Percentiles rank a stretch among this genome's conserved stretches.
These are phyloP conservation scores for Ophiostoma montium DNA, from an alignment of 2,329 filamentous ascomycete genomes.

Conservation along the genomic window DNA sequence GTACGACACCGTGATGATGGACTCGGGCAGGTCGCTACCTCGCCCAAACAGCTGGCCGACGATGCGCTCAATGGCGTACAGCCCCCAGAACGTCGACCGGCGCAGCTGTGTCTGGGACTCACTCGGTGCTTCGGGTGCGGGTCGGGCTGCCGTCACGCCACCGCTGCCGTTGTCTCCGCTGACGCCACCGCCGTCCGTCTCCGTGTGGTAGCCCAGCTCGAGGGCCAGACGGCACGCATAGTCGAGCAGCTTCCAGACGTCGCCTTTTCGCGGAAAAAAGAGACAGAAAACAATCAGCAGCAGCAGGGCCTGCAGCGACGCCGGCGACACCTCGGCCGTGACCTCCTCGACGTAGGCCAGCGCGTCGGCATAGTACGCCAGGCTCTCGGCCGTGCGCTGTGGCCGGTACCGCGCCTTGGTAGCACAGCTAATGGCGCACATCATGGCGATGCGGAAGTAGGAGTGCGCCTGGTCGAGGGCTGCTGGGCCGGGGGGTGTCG, in stretches of 20 bases:
- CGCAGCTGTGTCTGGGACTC: conserved; percentile 9
- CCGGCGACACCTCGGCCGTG: conserved; percentile 10
- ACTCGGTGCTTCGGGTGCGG: not conserved
- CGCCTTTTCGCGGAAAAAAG: conserved; percentile 12
- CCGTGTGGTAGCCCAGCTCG: conserved; percentile 22
- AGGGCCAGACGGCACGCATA: conserved; percentile 14
- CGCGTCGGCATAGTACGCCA: conserved; percentile 10
- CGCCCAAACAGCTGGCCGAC: conserved; percentile 24
- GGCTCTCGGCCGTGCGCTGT: conserved; percentile 8
- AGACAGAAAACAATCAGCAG: conserved; percentile 12
- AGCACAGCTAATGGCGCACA: conserved; percentile 19
- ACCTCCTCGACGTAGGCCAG: conserved; percentile 12
- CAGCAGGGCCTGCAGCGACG: conserved; percentile 11
- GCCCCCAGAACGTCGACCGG: conserved; percentile 20
- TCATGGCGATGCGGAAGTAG: conserved; percentile 21
- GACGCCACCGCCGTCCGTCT: conserved; percentile 12
- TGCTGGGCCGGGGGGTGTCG: not conserved
- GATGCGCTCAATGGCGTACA: conserved; percentile 23
- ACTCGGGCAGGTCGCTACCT: conserved; percentile 22
- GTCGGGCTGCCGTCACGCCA: not conserved
- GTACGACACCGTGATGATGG: conserved; percentile 23
- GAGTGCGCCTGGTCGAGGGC: conserved; percentile 16
- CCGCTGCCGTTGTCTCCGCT: not conserved
- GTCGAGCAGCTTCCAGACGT: conserved; percentile 14
- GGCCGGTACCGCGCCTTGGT: conserved; percentile 18